phyloP scores from a whole-genome alignment of 2,329 filamentous ascomycete genomes.

The Fusarium equiseti region DNA sequence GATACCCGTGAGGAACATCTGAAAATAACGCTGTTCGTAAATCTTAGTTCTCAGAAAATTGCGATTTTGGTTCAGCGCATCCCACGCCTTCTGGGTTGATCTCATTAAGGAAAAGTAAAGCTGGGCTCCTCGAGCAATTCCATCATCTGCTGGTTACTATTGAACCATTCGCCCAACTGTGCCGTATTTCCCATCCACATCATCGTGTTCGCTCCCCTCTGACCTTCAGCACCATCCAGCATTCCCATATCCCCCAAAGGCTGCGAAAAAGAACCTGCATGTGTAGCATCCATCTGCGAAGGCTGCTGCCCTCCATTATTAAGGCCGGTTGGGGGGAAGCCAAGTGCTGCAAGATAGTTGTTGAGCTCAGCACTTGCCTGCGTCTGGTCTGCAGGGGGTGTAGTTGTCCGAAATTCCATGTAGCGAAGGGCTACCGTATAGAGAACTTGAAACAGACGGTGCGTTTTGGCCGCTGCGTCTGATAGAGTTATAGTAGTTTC shows the following conservation, averaged over 20 bases:
- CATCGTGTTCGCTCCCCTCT: slow-evolving; percentile 42
- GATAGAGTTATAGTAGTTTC: slow-evolving; percentile 60
- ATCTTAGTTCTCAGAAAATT: background rate
- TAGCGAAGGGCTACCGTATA: slow-evolving; percentile 70
- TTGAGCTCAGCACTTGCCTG: slow-evolving; percentile 50
- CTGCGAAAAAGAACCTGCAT: slow-evolving; percentile 28
- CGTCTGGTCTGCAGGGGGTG: slow-evolving; percentile 48
- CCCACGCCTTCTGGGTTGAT: background rate
- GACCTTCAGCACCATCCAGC: slow-evolving; percentile 30
- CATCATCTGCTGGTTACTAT: slow-evolving; percentile 55
- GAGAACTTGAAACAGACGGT: slow-evolving; percentile 69
- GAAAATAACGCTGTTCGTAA: background rate
- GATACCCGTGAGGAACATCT: no score
- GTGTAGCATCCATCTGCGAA: slow-evolving; percentile 17
- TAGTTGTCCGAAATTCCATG: slow-evolving; percentile 62
- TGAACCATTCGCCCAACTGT: slow-evolving; percentile 56
- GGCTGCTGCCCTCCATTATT: slow-evolving; percentile 33
- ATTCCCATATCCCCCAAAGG: slow-evolving; percentile 20
- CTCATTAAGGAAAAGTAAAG: slow-evolving; percentile 41
- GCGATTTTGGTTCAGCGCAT: background rate
- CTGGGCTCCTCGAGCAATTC: slow-evolving; percentile 50
- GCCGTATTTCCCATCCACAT: slow-evolving; percentile 55
- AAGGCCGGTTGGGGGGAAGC: slow-evolving; percentile 51
- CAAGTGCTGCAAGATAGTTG: slow-evolving; percentile 60
- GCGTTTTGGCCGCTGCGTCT: slow-evolving; percentile 65